Percentiles rank a stretch among this genome's conserved stretches.
Conservation (phyloP, 768 basidiomycete species). For the Lentinus brumalis region DNA sequence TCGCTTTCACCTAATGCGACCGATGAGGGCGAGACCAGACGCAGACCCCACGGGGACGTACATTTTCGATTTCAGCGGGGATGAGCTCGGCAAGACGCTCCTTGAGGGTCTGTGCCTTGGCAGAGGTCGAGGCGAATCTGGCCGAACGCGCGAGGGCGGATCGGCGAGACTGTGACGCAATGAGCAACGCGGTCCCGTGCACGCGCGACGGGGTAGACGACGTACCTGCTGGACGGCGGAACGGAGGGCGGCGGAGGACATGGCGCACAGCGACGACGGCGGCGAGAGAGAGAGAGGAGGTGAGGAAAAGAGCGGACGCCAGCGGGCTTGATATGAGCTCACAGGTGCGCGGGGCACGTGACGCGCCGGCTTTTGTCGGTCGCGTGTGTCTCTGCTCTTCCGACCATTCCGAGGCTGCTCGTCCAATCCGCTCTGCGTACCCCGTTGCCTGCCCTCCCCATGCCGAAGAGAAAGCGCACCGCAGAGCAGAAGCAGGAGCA, state of each 20-base stretch:
- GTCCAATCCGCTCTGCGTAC: conserved; percentile 5
- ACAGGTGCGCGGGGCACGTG: conserved; percentile 20
- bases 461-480: conserved; percentile 35
- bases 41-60: conserved; percentile 30
- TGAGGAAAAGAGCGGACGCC: conserved; percentile 11
- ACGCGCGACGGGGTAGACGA: conserved; percentile 1
- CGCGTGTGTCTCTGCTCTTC: neutral
- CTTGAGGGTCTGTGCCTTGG: conserved; percentile 79
- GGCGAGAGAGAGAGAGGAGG: conserved; percentile 3
- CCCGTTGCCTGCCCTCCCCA: conserved; percentile 3
- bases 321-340: conserved; percentile 23
- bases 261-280: conserved; percentile 19
- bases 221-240: conserved; percentile 37
- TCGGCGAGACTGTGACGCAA: conserved; percentile 49
- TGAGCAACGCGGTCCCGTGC: neutral
- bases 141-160: conserved; percentile 49
- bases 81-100: conserved; percentile 94
- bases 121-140: conserved; percentile 64
- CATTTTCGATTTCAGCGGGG: conserved; percentile 80
- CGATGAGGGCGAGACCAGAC: neutral
- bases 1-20: conserved; percentile 67
- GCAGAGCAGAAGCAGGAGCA: conserved; percentile 8
- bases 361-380: conserved; percentile 20
- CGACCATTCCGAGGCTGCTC: neutral
- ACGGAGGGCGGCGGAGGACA: conserved; percentile 34